These are phyloP conservation scores for Termitomyces sp. DNA, from an alignment of 768 basidiomycete species.

Conservation along the genomic window DNA sequence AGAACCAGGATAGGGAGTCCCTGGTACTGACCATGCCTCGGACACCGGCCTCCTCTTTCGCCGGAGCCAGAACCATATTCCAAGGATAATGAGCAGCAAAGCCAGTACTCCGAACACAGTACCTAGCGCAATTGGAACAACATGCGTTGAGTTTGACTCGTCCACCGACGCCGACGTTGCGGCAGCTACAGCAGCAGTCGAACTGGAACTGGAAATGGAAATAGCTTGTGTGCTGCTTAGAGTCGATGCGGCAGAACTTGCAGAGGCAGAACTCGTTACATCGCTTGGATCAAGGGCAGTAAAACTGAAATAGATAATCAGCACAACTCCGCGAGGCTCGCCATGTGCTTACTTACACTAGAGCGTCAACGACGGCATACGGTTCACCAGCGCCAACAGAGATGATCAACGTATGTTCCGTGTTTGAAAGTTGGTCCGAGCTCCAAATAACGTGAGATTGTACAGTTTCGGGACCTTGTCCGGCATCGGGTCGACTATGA, in stretches of 20 bases:
- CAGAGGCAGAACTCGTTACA: slow-evolving; percentile 6
- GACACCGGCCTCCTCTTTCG: slow-evolving; percentile 24
- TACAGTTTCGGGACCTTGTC: slow-evolving; percentile 33
- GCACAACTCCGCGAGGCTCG: background rate
- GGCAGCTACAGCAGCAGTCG: slow-evolving; percentile 6
- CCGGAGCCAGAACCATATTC: slow-evolving; percentile 25
- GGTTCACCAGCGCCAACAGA: slow-evolving; percentile 31
- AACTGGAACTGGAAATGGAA: slow-evolving; percentile 10
- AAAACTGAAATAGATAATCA: slow-evolving; percentile 15
- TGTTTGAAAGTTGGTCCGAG: slow-evolving; percentile 25
- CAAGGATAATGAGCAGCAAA: slow-evolving; percentile 21
- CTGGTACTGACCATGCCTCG: slow-evolving; percentile 30
- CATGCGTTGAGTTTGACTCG: slow-evolving; percentile 18
- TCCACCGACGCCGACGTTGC: slow-evolving; percentile 16
- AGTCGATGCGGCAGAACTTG: slow-evolving; percentile 7
- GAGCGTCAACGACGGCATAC: slow-evolving; percentile 33
- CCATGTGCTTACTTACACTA: slow-evolving; percentile 26
- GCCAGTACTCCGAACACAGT: slow-evolving; percentile 27
- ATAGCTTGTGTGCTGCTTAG: slow-evolving; percentile 5
- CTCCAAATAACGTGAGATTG: slow-evolving; percentile 33
- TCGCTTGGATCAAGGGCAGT: slow-evolving; percentile 18
- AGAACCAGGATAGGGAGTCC: slow-evolving; percentile 13
- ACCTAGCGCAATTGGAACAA: slow-evolving; percentile 28
- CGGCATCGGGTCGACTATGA: slow-evolving; percentile 23
- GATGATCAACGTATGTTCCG: slow-evolving; percentile 30